Evolutionary conservation across 2,329 filamentous ascomycete species (phyloP).

Genomic region (Blumeriella jaapii): DNA sequence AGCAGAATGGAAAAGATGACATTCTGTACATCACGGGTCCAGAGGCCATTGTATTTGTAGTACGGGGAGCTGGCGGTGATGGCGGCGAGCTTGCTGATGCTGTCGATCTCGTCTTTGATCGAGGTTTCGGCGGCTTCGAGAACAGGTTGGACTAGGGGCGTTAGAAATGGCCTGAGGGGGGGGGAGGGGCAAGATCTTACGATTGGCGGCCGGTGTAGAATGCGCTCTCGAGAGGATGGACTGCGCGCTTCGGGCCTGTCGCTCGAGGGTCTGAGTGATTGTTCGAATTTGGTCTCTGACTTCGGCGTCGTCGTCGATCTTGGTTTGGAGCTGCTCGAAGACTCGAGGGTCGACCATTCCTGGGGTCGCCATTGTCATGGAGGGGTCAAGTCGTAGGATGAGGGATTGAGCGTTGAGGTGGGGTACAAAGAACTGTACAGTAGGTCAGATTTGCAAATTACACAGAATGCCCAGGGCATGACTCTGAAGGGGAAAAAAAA

Average conservation of each 20-base stretch:
- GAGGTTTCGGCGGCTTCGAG: constrained; percentile 57
- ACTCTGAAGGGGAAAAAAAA: no score
- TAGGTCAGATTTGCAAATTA: no score
- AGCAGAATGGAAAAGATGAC: constrained; percentile 49
- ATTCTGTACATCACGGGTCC: constrained; percentile 76
- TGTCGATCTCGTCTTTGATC: constrained; percentile 61
- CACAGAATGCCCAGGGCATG: no score
- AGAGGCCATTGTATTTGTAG: constrained; percentile 89
- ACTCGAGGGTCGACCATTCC: constrained; percentile 52
- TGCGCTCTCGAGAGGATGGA: constrained; percentile 82
- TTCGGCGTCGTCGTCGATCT: constrained; percentile 76
- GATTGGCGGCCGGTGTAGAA: constrained; percentile 59
- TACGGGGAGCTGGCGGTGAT: constrained; percentile 82
- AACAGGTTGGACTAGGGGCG: constrained; percentile 48
- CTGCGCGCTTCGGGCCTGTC: constrained; percentile 69
- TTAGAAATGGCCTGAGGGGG: no score
- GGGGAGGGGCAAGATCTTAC: constrained; percentile 42
- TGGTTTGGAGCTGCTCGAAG: constrained; percentile 76
- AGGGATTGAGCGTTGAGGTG: no score
- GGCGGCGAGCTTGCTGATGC: constrained; percentile 56
- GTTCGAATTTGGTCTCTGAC: constrained; percentile 76
- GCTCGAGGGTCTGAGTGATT: constrained; percentile 71
- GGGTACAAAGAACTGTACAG: no score
- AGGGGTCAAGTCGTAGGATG: no score
- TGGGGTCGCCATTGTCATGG: constrained; percentile 10